Percentiles rank a stretch among this genome's conserved stretches.
Conservation (phyloP, 108 stramenopile genomes). For the Aurantiochytrium sp. region DNA sequence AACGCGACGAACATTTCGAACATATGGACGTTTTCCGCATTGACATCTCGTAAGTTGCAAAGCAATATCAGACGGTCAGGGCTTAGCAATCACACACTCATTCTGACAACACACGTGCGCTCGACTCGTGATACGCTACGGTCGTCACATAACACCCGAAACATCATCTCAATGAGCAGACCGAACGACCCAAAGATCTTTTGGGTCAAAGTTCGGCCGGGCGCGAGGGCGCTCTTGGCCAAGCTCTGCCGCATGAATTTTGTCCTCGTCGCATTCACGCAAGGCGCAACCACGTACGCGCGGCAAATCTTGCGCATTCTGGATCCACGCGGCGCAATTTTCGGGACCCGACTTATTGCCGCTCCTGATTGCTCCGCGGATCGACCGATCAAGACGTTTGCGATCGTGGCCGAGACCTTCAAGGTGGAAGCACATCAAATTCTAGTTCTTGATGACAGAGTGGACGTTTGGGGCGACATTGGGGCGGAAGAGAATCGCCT, state of each 20-base stretch:
- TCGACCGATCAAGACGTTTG: not conserved
- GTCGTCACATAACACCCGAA: no score
- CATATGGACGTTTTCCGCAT: not conserved
- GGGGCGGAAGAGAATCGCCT: not conserved
- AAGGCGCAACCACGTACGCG: not conserved
- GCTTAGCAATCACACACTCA: no score
- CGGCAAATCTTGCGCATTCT: not conserved
- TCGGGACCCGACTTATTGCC: not conserved
- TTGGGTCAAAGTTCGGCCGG: conserved; percentile 4
- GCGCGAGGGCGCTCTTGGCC: not conserved
- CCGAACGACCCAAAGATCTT: not conserved
- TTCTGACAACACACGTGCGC: no score
- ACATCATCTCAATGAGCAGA: not conserved
- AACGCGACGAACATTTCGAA: not conserved
- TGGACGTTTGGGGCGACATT: not conserved
- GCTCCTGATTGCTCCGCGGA: not conserved
- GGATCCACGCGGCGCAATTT: not conserved
- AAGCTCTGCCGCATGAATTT: not conserved
- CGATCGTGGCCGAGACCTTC: not conserved
- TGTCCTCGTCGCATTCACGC: not conserved
- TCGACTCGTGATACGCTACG: no score
- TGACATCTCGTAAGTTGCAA: not conserved
- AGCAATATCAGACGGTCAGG: no score
- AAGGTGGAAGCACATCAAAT: not conserved
- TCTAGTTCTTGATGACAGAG: not conserved